phyloP scores from a whole-genome alignment of 2,329 filamentous ascomycete species.

The Cercospora nicotianae region DNA sequence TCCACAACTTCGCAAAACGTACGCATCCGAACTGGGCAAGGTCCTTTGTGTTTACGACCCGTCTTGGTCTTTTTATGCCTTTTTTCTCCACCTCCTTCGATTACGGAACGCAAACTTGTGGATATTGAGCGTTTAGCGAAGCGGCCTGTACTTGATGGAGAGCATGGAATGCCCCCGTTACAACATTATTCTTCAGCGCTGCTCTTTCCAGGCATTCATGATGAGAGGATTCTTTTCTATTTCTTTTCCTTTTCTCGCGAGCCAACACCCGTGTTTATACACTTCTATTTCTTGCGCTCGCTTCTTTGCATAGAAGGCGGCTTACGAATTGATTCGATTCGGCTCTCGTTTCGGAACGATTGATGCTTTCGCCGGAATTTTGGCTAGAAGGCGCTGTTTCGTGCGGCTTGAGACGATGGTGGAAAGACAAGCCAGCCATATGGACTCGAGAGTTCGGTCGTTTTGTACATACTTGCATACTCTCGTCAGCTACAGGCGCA shows the following conservation, averaged over 20 bases:
- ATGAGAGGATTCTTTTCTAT: neutral
- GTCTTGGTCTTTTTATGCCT: neutral
- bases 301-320: neutral
- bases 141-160: slow-evolving; percentile 18
- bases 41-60: neutral
- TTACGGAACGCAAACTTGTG: neutral
- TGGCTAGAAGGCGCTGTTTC: neutral
- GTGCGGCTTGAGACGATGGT: neutral
- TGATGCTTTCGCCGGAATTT: neutral
- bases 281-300: neutral
- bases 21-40: neutral
- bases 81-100: neutral
- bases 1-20: neutral
- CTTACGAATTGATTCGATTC: neutral
- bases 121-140: slow-evolving; percentile 22
- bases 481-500: neutral
- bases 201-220: slow-evolving; percentile 15
- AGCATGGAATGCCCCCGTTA: slow-evolving; percentile 3
- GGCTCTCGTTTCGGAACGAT: neutral
- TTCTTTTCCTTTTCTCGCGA: neutral
- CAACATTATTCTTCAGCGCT: neutral
- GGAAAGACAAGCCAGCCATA: neutral
- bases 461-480: neutral
- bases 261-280: neutral
- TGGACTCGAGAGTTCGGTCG: neutral